Percentiles rank a stretch among this genome's conserved stretches.
These are phyloP conservation scores for Daldinia vernicosa DNA, from an alignment of 495 filamentous ascomycete species.

Conservation along the genomic window DNA sequence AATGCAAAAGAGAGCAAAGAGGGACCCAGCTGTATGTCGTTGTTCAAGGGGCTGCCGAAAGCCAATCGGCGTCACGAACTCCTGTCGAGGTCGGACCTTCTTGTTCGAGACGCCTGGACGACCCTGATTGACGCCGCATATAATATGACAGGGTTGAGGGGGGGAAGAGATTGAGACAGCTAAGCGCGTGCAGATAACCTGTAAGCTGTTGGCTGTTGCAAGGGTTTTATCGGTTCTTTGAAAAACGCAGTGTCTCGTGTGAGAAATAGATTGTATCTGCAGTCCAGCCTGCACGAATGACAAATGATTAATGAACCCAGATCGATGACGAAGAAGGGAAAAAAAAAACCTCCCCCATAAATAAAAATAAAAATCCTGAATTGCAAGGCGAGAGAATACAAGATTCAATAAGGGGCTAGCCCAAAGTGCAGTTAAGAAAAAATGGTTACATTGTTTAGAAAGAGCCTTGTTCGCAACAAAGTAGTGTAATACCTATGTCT, in stretches of 20 bases:
- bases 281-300: background rate
- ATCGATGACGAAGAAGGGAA: background rate
- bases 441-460: constrained; percentile 39
- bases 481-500: background rate
- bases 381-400: constrained; percentile 1
- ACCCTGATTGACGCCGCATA: constrained; percentile 62
- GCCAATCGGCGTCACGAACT: constrained; percentile 42
- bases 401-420: constrained; percentile 28
- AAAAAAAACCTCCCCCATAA: too few species aligned
- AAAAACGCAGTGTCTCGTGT: background rate
- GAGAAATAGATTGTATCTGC: constrained; percentile 3
- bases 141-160: constrained; percentile 42
- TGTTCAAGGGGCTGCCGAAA: constrained; percentile 29
- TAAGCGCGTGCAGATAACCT: constrained; percentile 40
- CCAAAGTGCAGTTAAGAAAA: constrained; percentile 19
- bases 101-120: constrained; percentile 59
- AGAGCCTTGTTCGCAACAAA: constrained; percentile 23
- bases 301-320: background rate
- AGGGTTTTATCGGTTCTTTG: constrained; percentile 11
- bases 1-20: constrained; percentile 9
- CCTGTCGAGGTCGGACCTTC: constrained; percentile 49
- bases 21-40: constrained; percentile 21
- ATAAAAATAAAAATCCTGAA: constrained; percentile 3
- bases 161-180: constrained; percentile 34
- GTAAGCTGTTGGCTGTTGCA: constrained; percentile 9